phyloP scores from a whole-genome alignment of 1,139 yeast species.

The Saccharomyces hybrid region DNA sequence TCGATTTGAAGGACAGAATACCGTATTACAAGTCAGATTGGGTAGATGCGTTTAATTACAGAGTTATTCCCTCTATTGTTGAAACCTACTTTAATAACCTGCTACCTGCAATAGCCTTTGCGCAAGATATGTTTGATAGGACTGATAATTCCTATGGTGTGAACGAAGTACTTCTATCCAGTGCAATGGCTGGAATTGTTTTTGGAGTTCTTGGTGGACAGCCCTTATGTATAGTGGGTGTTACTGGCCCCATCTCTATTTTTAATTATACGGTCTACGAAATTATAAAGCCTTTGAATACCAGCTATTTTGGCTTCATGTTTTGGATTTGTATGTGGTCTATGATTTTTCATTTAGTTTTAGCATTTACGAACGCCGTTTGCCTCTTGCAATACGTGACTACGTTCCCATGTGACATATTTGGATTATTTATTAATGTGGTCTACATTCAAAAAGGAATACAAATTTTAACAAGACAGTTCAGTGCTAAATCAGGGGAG shows the following conservation, averaged over 20 bases:
- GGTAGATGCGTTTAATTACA: slow-evolving; percentile 72
- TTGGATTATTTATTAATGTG: slow-evolving; percentile 83
- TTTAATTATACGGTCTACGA: slow-evolving; percentile 89
- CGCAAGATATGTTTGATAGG: slow-evolving; percentile 92
- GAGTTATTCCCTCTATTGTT: slow-evolving; percentile 81
- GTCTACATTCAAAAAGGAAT: slow-evolving; percentile 91
- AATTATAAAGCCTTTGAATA: slow-evolving; percentile 46
- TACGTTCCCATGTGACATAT: slow-evolving; percentile 81
- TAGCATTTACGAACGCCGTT: slow-evolving; percentile 67
- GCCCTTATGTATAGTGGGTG: slow-evolving; percentile 94
- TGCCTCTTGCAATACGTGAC: slow-evolving; percentile 67
- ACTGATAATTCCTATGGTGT: slow-evolving; percentile 84
- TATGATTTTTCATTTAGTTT: slow-evolving; percentile 66
- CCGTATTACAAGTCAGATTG: slow-evolving; percentile 75
- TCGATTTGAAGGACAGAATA: slow-evolving; percentile 31
- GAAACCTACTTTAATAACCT: slow-evolving; percentile 83
- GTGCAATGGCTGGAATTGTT: slow-evolving; percentile 82
- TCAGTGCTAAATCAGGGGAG: slow-evolving; percentile 32
- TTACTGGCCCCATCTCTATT: slow-evolving; percentile 88
- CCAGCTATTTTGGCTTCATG: slow-evolving; percentile 76
- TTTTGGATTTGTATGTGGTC: slow-evolving; percentile 94
- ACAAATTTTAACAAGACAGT: slow-evolving; percentile 69
- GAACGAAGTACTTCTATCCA: slow-evolving; percentile 75
- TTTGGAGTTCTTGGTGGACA: slow-evolving; percentile 86
- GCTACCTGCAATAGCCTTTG: slow-evolving; percentile 91